These are phyloP conservation scores for Chytriomyces hyalinus DNA, from an alignment of 192 early-diverging fungal species.

Conservation along the genomic window DNA sequence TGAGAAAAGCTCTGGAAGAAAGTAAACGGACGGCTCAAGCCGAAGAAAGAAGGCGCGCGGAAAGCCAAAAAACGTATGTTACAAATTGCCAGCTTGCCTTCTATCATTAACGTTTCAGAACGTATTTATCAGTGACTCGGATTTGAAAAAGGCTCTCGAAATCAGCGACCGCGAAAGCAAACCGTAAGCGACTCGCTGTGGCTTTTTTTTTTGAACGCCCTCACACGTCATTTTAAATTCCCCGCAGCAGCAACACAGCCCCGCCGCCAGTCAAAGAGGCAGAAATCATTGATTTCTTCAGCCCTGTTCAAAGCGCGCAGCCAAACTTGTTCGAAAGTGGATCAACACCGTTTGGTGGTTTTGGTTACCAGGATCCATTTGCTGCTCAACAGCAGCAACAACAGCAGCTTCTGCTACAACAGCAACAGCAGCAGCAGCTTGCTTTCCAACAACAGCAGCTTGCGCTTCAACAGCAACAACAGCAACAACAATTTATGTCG, in stretches of 20 bases:
- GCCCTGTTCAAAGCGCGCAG: constrained; percentile 40
- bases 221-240: too few relatives aligned
- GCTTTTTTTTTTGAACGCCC: too few relatives aligned
- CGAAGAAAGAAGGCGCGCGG: constrained; percentile 56
- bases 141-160: constrained; percentile 55
- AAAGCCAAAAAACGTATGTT: constrained; percentile 28
- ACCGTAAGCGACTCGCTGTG: neutral
- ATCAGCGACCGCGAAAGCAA: constrained; percentile 51
- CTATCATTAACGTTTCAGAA: too few relatives aligned
- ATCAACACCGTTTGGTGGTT: constrained; percentile 34
- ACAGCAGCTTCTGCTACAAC: constrained; percentile 48
- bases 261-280: constrained; percentile 26
- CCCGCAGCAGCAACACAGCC: constrained; percentile 33
- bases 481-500: constrained; percentile 11
- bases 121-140: constrained; percentile 21
- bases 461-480: constrained; percentile 42
- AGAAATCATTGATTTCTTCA: constrained; percentile 59
- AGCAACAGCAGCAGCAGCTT: constrained; percentile 33
- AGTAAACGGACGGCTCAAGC: constrained; percentile 71
- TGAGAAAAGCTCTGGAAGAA: constrained; percentile 82
- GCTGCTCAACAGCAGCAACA: constrained; percentile 40
- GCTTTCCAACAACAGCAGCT: constrained; percentile 47
- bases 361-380: constrained; percentile 39
- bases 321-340: constrained; percentile 24
- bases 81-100: neutral